Evolutionary conservation across 371 early-diverging fungal species (phyloP), one percentile per base, ranked within the genome.

Genomic region (Pancytospora philotis): DNA sequence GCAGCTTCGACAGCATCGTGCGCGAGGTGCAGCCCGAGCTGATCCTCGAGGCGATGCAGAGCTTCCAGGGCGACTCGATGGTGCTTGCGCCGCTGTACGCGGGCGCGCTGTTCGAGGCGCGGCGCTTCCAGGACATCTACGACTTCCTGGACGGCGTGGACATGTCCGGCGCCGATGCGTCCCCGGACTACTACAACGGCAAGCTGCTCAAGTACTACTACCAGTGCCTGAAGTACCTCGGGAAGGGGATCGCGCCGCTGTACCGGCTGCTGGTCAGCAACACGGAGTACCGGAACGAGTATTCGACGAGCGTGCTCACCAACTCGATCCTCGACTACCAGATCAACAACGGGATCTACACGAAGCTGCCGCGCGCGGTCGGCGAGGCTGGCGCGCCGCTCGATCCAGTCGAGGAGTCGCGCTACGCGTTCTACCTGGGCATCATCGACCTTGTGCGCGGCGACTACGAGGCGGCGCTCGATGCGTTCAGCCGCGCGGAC

Each of bases 341-440:
- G 34, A 49, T 66, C n/a, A 48, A 53, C 25, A 70, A 70, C 50
- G 50, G 60, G 19, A 53, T 70, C 37, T 65, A 65, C 32, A 41
- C 32, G n/a, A 37, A 39, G 36, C 65, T 65, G 3, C 22, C 65
- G 16, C 49, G 41, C 62, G 3, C 22, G 3, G 38, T 71, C 52
- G 25, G 27, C 3, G n/a, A 6, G 27, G 53, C 4, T 53, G 4
- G 27, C 34, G 27, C 34, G 4, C 27, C 59, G 10, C n/a, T n/a
- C 16, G 62, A 62, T 16, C 10, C 25, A 4, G 61, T 8, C 39
- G 73, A 72, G 52, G 35, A 35, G 45, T 25, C 52, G 16, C 61
- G 34, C 36, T 74, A 61, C 48, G 62, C 50, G 38, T 69, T 69
- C 34, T 74, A 74, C 55, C 58, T 37, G 30, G 74, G 74, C 30